Percentiles rank a stretch among this genome's conserved stretches.
Evolutionary conservation across 23 red algal species (phyloP).

Genomic region (Gracilaria vermiculophylla): DNA sequence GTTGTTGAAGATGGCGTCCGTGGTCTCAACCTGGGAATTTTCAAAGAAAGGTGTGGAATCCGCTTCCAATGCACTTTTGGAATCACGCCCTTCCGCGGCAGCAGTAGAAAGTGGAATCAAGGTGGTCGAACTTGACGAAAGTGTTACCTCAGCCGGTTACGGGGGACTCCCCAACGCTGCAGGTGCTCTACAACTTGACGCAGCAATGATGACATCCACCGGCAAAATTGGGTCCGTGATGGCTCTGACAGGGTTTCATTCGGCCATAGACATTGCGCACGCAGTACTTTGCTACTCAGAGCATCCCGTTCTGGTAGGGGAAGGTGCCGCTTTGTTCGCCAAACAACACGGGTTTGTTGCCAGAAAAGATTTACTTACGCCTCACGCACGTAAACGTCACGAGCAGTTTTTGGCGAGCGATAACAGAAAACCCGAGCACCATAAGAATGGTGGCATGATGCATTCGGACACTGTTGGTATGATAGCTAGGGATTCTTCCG

Average conservation of each 20-base stretch:
- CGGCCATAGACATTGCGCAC: conserved; percentile 71
- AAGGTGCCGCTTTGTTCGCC: conserved; percentile 75
- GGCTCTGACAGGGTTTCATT: conserved; percentile 53
- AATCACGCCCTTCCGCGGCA: neutral
- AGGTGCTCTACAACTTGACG: conserved; percentile 84
- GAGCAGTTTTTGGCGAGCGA: conserved; percentile 14
- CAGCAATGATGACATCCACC: conserved; percentile 62
- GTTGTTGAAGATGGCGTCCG: neutral
- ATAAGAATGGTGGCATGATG: conserved; percentile 14
- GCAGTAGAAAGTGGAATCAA: conserved; percentile 70
- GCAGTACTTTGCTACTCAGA: conserved; percentile 34
- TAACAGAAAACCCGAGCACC: neutral
- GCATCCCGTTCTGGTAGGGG: conserved; percentile 72
- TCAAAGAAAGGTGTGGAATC: conserved; percentile 1
- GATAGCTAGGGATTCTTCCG: conserved; percentile 48
- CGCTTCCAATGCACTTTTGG: neutral
- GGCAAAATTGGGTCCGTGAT: conserved; percentile 71
- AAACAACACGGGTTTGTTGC: conserved; percentile 30
- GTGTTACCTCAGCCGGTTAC: conserved; percentile 85
- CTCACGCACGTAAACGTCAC: conserved; percentile 15
- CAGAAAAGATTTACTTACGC: neutral
- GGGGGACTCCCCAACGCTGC: conserved; percentile 81
- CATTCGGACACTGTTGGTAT: conserved; percentile 93
- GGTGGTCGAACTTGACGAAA: conserved; percentile 67
- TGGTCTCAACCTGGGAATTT: conserved; percentile 66